A percentile compares a stretch with the other conserved stretches of the same genome.
Conservation (phyloP, 2,329 filamentous ascomycete genomes). For the Colletotrichum tofieldiae region DNA sequence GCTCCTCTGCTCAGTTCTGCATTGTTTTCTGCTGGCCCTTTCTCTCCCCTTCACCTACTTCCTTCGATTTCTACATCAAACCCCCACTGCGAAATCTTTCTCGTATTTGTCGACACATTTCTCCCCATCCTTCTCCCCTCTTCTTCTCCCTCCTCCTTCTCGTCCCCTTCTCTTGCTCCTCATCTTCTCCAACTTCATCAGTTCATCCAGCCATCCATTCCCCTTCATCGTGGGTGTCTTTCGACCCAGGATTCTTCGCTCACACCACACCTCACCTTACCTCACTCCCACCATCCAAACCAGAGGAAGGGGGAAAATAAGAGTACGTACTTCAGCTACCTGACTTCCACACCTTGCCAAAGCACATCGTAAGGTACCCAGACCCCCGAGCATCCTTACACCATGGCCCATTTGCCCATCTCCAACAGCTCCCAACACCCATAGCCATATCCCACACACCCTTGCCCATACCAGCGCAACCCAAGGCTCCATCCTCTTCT, state of each 20-base stretch:
- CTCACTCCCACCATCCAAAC: background rate
- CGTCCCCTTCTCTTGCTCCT: background rate
- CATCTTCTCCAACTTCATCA: conserved; percentile 5
- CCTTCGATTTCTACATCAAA: background rate
- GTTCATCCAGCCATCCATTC: background rate
- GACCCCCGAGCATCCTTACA: conserved; percentile 28
- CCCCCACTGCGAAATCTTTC: conserved; percentile 2
- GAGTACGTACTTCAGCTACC: conserved; percentile 39
- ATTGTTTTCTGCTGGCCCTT: background rate
- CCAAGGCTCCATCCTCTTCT: conserved; percentile 29
- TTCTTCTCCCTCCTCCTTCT: background rate
- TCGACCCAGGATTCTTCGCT: background rate
- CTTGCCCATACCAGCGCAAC: conserved; percentile 18
- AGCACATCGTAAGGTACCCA: conserved; percentile 31
- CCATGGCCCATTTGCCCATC: conserved; percentile 21
- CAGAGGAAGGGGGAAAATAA: background rate
- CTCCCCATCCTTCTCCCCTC: background rate
- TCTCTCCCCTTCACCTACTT: background rate
- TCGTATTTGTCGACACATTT: conserved; percentile 5
- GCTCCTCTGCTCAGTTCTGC: background rate
- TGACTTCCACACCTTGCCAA: conserved; percentile 13
- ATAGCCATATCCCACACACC: conserved; percentile 33
- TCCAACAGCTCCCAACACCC: conserved; percentile 31
- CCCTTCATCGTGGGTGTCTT: background rate
- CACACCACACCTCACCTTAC: background rate